Percentiles rank a stretch among this genome's conserved stretches.
These are phyloP conservation scores for Phytophthora tentaculata DNA, from an alignment of 352 stramenopile species.

Conservation along the genomic window DNA sequence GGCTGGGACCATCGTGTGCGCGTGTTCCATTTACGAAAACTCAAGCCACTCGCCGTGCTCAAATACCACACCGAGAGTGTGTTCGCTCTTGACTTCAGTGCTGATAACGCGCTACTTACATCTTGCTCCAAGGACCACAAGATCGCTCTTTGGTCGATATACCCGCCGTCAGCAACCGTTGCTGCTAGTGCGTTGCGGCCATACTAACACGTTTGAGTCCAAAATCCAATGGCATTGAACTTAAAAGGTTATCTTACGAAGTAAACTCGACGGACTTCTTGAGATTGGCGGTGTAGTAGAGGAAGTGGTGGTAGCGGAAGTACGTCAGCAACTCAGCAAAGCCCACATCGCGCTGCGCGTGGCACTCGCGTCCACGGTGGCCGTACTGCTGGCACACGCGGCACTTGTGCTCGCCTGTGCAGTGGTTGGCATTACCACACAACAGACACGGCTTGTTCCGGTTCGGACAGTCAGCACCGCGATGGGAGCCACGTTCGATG, in stretches of 20 bases:
- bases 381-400: conserved; percentile 85
- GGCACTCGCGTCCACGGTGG: conserved; percentile 84
- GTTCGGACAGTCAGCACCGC: conserved; percentile 75
- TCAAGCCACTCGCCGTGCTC: conserved; percentile 79
- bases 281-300: conserved; percentile 91
- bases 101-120: conserved; percentile 59
- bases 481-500: conserved; percentile 79
- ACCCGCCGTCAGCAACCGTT: conserved; percentile 42
- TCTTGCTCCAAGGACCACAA: conserved; percentile 86
- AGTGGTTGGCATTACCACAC: conserved; percentile 77
- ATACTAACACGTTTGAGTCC: conserved; percentile 32
- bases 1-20: conserved; percentile 81
- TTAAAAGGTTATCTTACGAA: conserved; percentile 36
- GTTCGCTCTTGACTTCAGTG: conserved; percentile 72
- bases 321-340: conserved; percentile 83
- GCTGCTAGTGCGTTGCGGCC: conserved; percentile 35
- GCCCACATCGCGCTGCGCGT: conserved; percentile 81
- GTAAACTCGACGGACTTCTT: conserved; percentile 89
- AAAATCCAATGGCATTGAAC: conserved; percentile 23
- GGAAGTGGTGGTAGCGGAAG: conserved; percentile 88
- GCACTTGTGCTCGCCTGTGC: conserved; percentile 83
- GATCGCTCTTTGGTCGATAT: conserved; percentile 83
- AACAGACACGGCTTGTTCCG: conserved; percentile 70
- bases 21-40: conserved; percentile 76
- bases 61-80: conserved; percentile 85